Base-by-base conservation (phyloP, 2,329 filamentous ascomycete genomes). In the Ceratocystis papillata region DNA sequence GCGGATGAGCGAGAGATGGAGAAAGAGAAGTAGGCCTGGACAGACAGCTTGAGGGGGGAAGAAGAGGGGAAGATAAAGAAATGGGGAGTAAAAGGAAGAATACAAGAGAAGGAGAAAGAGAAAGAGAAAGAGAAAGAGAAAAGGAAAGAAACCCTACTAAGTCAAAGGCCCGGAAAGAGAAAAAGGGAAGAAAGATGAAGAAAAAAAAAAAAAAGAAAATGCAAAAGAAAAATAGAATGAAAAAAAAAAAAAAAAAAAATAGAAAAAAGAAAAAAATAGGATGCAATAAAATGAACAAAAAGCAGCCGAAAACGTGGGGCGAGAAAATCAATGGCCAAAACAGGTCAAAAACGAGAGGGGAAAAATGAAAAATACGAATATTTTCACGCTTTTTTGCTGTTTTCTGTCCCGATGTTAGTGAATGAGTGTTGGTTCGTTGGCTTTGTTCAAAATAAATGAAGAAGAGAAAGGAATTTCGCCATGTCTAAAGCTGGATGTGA, bases 191-290 rank as follows among this genome's bases (percentile, higher is more conserved):
- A 22, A n/a, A 7, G 2, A 20, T 25, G 53, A 63, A 1, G 17
- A 17, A 25, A 48, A 50, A 28, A 28, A 22, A 33, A 30, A 50
- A n/a, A 28, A 22, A 33, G 1, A 63, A 37, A 53, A 63, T 22
- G 37, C n/a, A n/a, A 25, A 53, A 63, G 8, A 33, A 50, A 22
- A 22, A 41, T 25, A 55, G n/a, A 64, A 64, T 7, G 28, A 12
- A 41, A 53, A 22, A 53, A 55, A 55, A 20, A 64, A 30, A 53
- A 15, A n/a, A 15, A n/a, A 28, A 55, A n/a, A 33, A 55, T 48
- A 53, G 22, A 37, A 37, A 25, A 63, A 41, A n/a, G 55, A 64
- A 25, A 63, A 45, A 62, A 25, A 62, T 6, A 46, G 30, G 28
- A 15, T 37, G n/a, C n/a, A 46, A 48, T 45, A 48, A 30, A 62